A percentile compares a stretch with the other conserved stretches of the same genome.
Conservation (phyloP, 306 rosid genomes). For the Cicer judaicum region DNA sequence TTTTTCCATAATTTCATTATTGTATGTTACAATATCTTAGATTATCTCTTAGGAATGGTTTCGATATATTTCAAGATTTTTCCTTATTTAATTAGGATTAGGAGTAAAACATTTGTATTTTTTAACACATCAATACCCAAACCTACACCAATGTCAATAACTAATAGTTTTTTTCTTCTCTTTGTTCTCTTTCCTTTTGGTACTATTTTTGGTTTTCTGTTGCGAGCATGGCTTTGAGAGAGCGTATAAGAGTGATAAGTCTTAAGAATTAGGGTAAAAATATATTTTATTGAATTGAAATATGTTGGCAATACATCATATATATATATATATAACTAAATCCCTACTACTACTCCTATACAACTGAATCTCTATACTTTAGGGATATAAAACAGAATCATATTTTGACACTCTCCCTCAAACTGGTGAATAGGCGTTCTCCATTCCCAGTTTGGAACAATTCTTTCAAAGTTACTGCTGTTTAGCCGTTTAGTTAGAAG, state of each 20-base stretch:
- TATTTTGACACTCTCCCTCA: too few relatives aligned
- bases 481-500: too few relatives aligned
- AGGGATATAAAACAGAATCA: too few relatives aligned
- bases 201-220: background rate
- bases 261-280: too few relatives aligned
- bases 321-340: too few relatives aligned
- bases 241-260: conserved; percentile 17
- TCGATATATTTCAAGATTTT: conserved; percentile 1
- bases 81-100: conserved; percentile 10
- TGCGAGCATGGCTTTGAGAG: background rate
- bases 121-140: conserved; percentile 18
- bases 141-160: conserved; percentile 23
- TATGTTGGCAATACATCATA: too few relatives aligned
- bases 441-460: too few relatives aligned
- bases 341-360: too few relatives aligned
- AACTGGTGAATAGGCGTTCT: too few relatives aligned
- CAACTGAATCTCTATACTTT: too few relatives aligned
- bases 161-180: background rate
- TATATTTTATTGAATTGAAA: too few relatives aligned
- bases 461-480: too few relatives aligned
- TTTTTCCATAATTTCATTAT: background rate
- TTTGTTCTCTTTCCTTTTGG: conserved; percentile 7
- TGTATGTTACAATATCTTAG: conserved; percentile 10
- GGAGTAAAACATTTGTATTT: conserved; percentile 17
- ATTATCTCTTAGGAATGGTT: conserved; percentile 24